Conservation (phyloP, 2,329 filamentous ascomycete species). For the Aspergillus cejpii region DNA sequence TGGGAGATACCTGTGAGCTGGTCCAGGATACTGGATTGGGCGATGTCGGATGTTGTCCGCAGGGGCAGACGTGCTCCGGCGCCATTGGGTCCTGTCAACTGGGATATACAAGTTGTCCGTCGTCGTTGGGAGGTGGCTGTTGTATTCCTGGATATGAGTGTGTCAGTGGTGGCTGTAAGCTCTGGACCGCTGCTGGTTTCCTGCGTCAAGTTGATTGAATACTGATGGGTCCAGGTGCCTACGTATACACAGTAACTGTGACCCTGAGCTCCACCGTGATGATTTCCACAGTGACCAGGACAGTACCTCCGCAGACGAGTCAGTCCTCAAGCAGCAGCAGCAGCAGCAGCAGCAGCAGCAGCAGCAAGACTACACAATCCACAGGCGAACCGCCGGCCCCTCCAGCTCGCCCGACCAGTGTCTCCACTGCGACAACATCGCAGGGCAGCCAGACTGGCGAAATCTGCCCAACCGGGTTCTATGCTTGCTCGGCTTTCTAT, state of each 20-base stretch:
- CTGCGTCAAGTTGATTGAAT: not conserved
- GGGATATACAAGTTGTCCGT: slow-evolving; percentile 52
- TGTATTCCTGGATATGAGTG: slow-evolving; percentile 57
- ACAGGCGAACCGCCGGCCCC: slow-evolving; percentile 27
- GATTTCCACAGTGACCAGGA: slow-evolving; percentile 28
- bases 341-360: slow-evolving; percentile 33
- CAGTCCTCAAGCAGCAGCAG: slow-evolving; percentile 28
- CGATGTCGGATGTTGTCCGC: slow-evolving; percentile 55
- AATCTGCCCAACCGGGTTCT: slow-evolving; percentile 81
- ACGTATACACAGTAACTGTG: slow-evolving; percentile 32
- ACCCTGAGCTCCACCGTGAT: slow-evolving; percentile 29
- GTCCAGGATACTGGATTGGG: slow-evolving; percentile 49
- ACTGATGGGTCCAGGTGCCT: slow-evolving; percentile 25
- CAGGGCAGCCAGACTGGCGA: slow-evolving; percentile 33
- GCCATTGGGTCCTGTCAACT: slow-evolving; percentile 45
- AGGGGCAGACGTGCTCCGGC: slow-evolving; percentile 48
- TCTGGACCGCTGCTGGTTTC: slow-evolving; percentile 20
- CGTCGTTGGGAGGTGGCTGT: slow-evolving; percentile 52
- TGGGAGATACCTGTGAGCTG: slow-evolving; percentile 48
- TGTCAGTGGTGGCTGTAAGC: slow-evolving; percentile 49
- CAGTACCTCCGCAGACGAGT: slow-evolving; percentile 23
- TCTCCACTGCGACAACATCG: slow-evolving; percentile 33
- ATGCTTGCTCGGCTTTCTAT: slow-evolving; percentile 77
- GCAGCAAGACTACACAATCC: slow-evolving; percentile 29
- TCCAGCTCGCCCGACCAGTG: slow-evolving; percentile 36